Conservation (phyloP, 345 rosid species). For the Syzygium grande region DNA sequence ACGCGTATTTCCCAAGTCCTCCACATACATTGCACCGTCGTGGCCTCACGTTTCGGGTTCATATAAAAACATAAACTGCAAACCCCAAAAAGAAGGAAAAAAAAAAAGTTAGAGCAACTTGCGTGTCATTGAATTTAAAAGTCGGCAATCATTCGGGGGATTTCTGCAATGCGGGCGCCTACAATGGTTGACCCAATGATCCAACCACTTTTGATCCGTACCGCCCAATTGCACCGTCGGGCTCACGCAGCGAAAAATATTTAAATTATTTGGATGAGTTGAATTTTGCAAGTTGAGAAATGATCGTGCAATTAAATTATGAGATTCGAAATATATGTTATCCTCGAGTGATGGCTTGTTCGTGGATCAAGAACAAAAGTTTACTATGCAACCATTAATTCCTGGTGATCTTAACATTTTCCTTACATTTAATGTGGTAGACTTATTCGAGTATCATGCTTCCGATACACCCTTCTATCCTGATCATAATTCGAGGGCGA, state of each 20-base stretch:
- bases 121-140: not conserved
- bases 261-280: not conserved
- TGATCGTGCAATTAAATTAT: not conserved
- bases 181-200: not conserved
- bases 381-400: too few relatives aligned
- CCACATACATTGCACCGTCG: not conserved
- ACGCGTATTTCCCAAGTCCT: not conserved
- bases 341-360: not conserved
- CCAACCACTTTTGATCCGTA: not conserved
- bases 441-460: too few relatives aligned
- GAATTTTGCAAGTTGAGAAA: not conserved
- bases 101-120: not conserved
- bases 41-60: not conserved
- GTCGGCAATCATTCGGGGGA: not conserved
- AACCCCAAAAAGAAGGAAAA: too few relatives aligned
- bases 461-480: too few relatives aligned
- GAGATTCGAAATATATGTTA: not conserved
- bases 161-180: not conserved
- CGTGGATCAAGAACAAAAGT: too few relatives aligned
- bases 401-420: too few relatives aligned
- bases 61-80: not conserved
- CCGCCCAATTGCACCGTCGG: not conserved
- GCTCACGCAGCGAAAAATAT: not conserved
- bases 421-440: too few relatives aligned
- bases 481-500: too few relatives aligned